A percentile compares a stretch with the other conserved stretches of the same genome.
phyloP scores from a whole-genome alignment of 2,329 filamentous ascomycete genomes.

The Exserohilum turcica region DNA sequence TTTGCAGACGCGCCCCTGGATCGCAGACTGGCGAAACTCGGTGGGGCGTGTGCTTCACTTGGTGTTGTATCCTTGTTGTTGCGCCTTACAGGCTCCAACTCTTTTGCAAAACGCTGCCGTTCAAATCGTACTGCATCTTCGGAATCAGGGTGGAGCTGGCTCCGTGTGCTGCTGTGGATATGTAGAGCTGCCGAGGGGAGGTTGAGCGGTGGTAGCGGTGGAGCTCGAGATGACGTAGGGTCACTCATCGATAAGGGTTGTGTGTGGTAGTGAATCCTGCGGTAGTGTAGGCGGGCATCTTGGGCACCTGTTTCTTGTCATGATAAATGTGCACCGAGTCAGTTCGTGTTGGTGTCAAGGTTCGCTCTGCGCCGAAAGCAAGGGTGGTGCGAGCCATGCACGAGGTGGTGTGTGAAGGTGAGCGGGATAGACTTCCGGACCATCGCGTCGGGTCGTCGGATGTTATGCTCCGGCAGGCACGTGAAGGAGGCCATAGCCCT shows the following conservation, averaged over 20 bases:
- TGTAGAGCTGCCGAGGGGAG: conserved; percentile 21
- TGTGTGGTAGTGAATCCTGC: neutral
- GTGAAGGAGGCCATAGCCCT: no score
- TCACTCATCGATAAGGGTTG: conserved; percentile 11
- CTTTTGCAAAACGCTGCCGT: conserved; percentile 21
- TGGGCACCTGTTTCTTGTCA: neutral
- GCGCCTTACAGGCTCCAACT: conserved; percentile 14
- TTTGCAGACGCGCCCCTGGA: conserved; percentile 10
- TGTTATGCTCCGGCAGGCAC: neutral
- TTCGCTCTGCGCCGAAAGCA: neutral
- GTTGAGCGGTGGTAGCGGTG: conserved; percentile 13
- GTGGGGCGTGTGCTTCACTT: neutral
- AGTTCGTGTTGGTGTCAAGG: neutral
- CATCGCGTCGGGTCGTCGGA: neutral
- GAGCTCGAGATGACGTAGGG: conserved; percentile 8
- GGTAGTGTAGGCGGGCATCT: neutral
- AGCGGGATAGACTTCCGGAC: neutral
- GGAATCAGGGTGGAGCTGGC: conserved; percentile 23
- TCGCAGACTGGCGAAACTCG: conserved; percentile 5
- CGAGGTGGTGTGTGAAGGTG: neutral
- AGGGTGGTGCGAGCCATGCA: neutral
- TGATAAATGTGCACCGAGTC: neutral
- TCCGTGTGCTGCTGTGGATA: conserved; percentile 4
- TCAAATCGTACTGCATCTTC: conserved; percentile 27
- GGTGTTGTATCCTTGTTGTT: neutral